Conservation (phyloP, 2,329 filamentous ascomycete genomes). For the Pseudopithomyces maydicus region DNA sequence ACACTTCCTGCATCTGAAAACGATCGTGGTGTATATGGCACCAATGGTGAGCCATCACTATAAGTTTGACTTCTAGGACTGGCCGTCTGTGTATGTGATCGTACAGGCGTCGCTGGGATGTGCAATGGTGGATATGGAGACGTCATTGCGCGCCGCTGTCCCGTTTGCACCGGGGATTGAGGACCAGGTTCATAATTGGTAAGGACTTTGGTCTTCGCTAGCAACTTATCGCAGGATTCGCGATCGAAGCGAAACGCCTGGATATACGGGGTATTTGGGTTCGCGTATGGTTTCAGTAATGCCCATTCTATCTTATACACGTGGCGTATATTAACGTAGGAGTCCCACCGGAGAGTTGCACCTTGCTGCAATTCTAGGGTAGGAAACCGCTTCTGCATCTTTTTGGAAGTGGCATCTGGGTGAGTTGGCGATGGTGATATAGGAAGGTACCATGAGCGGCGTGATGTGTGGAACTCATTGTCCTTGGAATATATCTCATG, state of each 20-base stretch:
- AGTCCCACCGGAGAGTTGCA: slow-evolving; percentile 34
- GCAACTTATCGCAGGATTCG: slow-evolving; percentile 30
- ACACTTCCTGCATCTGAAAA: slow-evolving; percentile 8
- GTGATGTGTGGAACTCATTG: slow-evolving; percentile 39
- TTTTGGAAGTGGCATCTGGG: slow-evolving; percentile 38
- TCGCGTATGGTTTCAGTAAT: slow-evolving; percentile 30
- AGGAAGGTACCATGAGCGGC: slow-evolving; percentile 40
- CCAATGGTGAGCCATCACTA: neutral
- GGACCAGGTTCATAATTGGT: slow-evolving; percentile 33
- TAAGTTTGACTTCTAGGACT: neutral
- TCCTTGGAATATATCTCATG: slow-evolving; percentile 37
- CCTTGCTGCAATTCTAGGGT: slow-evolving; percentile 29
- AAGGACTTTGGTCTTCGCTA: slow-evolving; percentile 31
- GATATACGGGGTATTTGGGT: slow-evolving; percentile 25
- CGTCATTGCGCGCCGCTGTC: neutral
- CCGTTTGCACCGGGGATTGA: slow-evolving; percentile 17
- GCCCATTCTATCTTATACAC: slow-evolving; percentile 41
- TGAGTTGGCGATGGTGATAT: slow-evolving; percentile 38
- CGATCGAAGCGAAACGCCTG: slow-evolving; percentile 27
- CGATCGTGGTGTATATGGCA: slow-evolving; percentile 9
- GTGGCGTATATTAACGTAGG: slow-evolving; percentile 41
- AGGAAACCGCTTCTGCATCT: slow-evolving; percentile 36
- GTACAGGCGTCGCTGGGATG: neutral
- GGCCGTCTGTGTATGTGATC: neutral
- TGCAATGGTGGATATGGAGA: neutral